Base-by-base conservation (phyloP, 768 basidiomycete species). In the Rhizopogon sp. region DNA sequence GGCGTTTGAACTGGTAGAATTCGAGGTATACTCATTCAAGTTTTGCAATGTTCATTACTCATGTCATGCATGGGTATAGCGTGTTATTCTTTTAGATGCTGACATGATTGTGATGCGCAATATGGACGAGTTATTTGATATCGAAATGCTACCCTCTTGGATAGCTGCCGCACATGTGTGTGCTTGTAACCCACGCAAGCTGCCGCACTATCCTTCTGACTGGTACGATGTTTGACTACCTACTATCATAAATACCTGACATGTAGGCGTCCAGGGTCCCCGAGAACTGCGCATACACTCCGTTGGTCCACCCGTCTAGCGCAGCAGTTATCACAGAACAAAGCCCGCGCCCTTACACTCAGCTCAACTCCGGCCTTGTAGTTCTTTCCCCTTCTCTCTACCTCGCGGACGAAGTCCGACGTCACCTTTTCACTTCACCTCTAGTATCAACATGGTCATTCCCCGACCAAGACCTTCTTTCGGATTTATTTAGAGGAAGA, bases 81-180 rank as follows among this genome's bases (percentile, higher is more conserved):
- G 88, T 25, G 67, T 95, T 53, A 86, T 93, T 53, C 77, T 95
- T 39, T 71, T 95, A 49, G 93, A 96, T 66, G 83, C 86, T 17
- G 93, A 96, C 72, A 96, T 96, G 93, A 76, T 93, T 52, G 75
- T 94, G 20, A 74, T 77, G 70, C 77, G 72, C 47, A 93, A 91
- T 64, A 93, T 96, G 85, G 94, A 96, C 70, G 82, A 87, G 43
- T 70, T 90, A 51, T 71, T 81, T 69, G 72, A 77, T 28, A 55
- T 82, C 16, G 64, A 73, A 31, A 72, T 96, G 5, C 78, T 77
- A 2, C 56, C 68, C 17, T 90, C 85, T 58, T 83, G 86, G 70
- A 94, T 98, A 55, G 94, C 92, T 5, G 94, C 93, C 1, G 80
- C 76, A 0, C 95, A 96, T 60, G 94, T 84, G 13, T 99, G 96